Evolutionary conservation across 495 filamentous ascomycete species (phyloP).

Genomic region (Chlorociboria aeruginascens): DNA sequence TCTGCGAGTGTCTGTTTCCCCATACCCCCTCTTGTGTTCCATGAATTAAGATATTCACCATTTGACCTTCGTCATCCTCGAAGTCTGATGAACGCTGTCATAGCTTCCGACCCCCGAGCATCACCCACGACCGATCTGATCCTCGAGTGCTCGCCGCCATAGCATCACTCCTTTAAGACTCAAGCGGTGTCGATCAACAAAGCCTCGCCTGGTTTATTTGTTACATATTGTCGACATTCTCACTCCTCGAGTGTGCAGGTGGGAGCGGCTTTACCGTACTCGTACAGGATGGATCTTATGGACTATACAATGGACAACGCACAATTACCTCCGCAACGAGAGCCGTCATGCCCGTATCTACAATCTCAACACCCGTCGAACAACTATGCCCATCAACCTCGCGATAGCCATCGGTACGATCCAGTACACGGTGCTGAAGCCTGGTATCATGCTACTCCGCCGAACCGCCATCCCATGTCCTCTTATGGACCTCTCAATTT

Average conservation of each 20-base stretch:
- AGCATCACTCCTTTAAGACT: too few species aligned
- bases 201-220: background rate
- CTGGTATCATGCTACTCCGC: conserved; percentile 4
- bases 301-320: conserved; percentile 15
- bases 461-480: background rate
- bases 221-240: conserved; percentile 6
- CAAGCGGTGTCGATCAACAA: too few species aligned
- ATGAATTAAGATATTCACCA: too few species aligned
- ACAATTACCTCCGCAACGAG: background rate
- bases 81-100: too few species aligned
- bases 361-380: conserved; percentile 3
- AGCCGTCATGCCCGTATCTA: conserved; percentile 8
- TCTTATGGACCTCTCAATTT: background rate
- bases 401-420: conserved; percentile 14
- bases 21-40: too few species aligned
- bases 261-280: conserved; percentile 4
- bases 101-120: too few species aligned
- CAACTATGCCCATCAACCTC: conserved; percentile 4
- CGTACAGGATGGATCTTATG: conserved; percentile 16
- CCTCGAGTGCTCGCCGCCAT: too few species aligned
- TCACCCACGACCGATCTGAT: too few species aligned
- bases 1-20: too few species aligned
- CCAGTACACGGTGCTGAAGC: conserved; percentile 13
- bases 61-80: too few species aligned
- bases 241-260: background rate